These are phyloP conservation scores for Apiospora rasikravindrae DNA, from an alignment of 2,329 filamentous ascomycete genomes.

Conservation along the genomic window DNA sequence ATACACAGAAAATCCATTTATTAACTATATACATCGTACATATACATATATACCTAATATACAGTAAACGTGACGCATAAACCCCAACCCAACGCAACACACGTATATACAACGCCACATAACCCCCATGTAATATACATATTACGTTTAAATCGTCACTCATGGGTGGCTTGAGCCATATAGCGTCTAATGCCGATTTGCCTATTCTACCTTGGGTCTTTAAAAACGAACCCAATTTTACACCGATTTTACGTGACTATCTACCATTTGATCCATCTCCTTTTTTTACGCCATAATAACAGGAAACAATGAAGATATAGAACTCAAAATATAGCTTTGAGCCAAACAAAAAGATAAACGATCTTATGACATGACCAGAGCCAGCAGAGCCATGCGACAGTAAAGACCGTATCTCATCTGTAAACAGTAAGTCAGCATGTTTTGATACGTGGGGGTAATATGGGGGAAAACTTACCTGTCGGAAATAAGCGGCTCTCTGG, in stretches of 20 bases:
- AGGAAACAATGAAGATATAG: slow-evolving; percentile 25
- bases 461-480: slow-evolving; percentile 76
- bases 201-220: slow-evolving; percentile 36
- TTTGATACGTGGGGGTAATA: background rate
- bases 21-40: slow-evolving; percentile 24
- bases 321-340: slow-evolving; percentile 23
- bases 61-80: slow-evolving; percentile 28
- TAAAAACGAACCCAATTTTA: slow-evolving; percentile 26
- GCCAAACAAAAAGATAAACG: slow-evolving; percentile 28
- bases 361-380: slow-evolving; percentile 76
- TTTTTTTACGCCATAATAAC: slow-evolving; percentile 17
- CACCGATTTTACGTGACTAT: slow-evolving; percentile 29
- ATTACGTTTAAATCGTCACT: slow-evolving; percentile 38
- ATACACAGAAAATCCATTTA: slow-evolving; percentile 22
- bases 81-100: slow-evolving; percentile 27
- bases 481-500: slow-evolving; percentile 94
- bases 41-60: slow-evolving; percentile 27
- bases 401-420: slow-evolving; percentile 98
- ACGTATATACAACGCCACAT: slow-evolving; percentile 14
- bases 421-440: slow-evolving; percentile 46
- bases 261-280: slow-evolving; percentile 23
- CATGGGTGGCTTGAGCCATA: slow-evolving; percentile 38
- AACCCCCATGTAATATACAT: slow-evolving; percentile 25
- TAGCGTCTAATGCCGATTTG: slow-evolving; percentile 36
- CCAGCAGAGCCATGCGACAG: slow-evolving; percentile 96